These are phyloP conservation scores for Angophora floribunda DNA, from an alignment of 345 rosid genomes.

Conservation along the genomic window DNA sequence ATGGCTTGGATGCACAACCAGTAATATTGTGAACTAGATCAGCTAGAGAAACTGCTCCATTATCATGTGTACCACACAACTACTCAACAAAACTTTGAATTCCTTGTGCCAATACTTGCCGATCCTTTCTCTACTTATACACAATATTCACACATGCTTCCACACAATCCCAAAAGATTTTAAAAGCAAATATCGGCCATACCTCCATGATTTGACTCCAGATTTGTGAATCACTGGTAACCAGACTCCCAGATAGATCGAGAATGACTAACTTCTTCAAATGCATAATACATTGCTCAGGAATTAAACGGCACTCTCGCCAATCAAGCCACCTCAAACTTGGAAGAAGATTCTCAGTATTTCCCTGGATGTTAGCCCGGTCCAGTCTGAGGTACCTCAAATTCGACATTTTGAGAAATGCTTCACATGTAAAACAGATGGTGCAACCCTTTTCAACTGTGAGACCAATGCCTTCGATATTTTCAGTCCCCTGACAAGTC, in stretches of 20 bases:
- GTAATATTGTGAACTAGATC: background rate
- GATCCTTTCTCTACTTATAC: too few relatives aligned
- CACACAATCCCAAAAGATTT: too few relatives aligned
- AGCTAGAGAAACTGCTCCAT: too few relatives aligned
- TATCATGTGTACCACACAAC: too few relatives aligned
- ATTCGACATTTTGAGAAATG: fast-evolving
- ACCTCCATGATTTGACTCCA: background rate
- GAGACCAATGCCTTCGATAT: background rate
- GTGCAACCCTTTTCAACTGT: background rate
- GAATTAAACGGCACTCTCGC: too few relatives aligned
- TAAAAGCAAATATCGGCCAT: background rate
- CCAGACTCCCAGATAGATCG: background rate
- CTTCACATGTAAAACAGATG: background rate
- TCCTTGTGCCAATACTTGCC: too few relatives aligned
- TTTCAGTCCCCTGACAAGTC: background rate
- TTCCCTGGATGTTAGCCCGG: background rate
- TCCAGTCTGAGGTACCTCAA: background rate
- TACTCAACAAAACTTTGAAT: too few relatives aligned
- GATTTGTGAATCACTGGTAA: background rate
- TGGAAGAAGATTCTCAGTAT: background rate
- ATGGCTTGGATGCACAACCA: background rate
- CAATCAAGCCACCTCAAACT: background rate
- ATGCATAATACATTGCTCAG: background rate
- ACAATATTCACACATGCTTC: too few relatives aligned
- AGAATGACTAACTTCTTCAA: background rate